Evolutionary conservation across 2,329 filamentous ascomycete species (phyloP).

Genomic region (Fusarium siculi): DNA sequence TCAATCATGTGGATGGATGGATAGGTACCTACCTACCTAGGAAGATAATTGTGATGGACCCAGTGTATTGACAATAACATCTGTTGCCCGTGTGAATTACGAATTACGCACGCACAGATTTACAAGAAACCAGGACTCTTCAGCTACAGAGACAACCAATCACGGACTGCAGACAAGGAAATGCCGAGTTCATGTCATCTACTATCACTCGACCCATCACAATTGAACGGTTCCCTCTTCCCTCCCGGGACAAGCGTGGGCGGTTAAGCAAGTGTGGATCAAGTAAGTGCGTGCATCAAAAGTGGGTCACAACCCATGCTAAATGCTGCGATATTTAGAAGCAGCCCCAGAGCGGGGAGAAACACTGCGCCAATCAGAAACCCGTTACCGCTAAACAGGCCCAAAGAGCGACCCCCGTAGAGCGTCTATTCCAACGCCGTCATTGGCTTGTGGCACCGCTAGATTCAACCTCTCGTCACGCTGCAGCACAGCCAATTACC

Average conservation of each 20-base stretch:
- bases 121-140: constrained; percentile 12
- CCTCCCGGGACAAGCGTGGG: constrained; percentile 31
- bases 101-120: constrained; percentile 7
- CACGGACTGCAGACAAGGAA: constrained; percentile 29
- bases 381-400: constrained; percentile 20
- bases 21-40: neutral
- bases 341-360: constrained; percentile 21
- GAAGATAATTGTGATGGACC: neutral
- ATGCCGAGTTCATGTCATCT: constrained; percentile 32
- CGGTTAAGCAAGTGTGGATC: constrained; percentile 41
- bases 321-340: constrained; percentile 35
- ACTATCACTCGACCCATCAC: constrained; percentile 35
- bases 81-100: constrained; percentile 28
- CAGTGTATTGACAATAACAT: neutral
- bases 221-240: constrained; percentile 23
- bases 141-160: constrained; percentile 31
- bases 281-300: constrained; percentile 37
- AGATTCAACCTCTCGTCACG: constrained; percentile 36
- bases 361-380: constrained; percentile 29
- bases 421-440: constrained; percentile 41
- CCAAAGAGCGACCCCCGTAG: constrained; percentile 7
- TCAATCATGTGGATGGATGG: neutral
- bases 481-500: constrained; percentile 39
- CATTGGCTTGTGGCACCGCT: constrained; percentile 41
- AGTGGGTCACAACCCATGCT: neutral